Percentiles rank a stretch among this genome's conserved stretches.
Evolutionary conservation across 768 basidiomycete genomes (phyloP).

Genomic region (Exsudoporus frostii): DNA sequence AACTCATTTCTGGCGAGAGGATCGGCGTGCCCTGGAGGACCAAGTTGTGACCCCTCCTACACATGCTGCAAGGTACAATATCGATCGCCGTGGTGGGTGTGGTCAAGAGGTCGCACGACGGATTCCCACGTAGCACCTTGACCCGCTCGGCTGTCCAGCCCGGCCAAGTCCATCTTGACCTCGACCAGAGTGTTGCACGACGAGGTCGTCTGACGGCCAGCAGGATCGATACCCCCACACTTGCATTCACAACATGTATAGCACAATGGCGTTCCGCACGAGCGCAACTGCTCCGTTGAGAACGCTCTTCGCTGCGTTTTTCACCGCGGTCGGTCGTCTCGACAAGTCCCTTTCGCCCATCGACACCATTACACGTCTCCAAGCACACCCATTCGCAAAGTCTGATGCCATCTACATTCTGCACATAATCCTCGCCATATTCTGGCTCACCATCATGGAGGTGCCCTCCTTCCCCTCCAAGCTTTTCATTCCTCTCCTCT

Average conservation of each 20-base stretch:
- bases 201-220: neutral
- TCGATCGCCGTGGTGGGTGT: no score
- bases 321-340: conserved; percentile 61
- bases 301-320: conserved; percentile 42
- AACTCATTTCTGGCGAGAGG: neutral
- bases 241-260: neutral
- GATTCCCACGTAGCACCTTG: neutral
- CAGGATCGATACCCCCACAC: neutral
- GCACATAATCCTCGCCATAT: conserved; percentile 56
- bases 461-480: conserved; percentile 69
- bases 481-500: conserved; percentile 72
- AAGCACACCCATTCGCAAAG: conserved; percentile 51
- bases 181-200: neutral
- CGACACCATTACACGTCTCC: conserved; percentile 59
- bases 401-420: conserved; percentile 63
- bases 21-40: neutral
- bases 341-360: conserved; percentile 75
- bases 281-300: conserved; percentile 1
- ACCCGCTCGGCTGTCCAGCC: neutral
- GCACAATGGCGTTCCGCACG: conserved; percentile 5
- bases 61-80: neutral
- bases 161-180: no score
- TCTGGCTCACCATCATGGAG: conserved; percentile 75
- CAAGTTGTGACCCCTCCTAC: neutral
- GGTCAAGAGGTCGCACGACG: neutral